Evolutionary conservation across 768 basidiomycete genomes (phyloP).

Genomic region (Candolleomyces aberdarensis): DNA sequence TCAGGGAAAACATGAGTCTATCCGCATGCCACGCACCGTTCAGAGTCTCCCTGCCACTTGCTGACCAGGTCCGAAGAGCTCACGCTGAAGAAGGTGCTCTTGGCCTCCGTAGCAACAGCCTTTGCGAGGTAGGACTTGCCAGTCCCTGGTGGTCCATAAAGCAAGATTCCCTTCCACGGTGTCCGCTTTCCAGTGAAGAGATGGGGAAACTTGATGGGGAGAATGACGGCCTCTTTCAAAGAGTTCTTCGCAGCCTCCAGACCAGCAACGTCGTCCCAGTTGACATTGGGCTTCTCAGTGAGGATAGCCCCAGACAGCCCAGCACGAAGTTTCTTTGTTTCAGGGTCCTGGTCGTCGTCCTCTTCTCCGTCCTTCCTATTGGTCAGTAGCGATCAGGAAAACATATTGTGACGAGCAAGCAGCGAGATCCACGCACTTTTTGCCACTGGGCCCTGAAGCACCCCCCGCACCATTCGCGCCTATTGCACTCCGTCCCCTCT

Average conservation of each 20-base stretch:
- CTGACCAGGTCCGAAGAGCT: conserved; percentile 94
- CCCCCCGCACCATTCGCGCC: conserved; percentile 44
- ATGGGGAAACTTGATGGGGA: conserved; percentile 99
- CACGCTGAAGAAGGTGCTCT: conserved; percentile 98
- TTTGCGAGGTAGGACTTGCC: conserved; percentile 97
- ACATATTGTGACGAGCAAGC: neutral
- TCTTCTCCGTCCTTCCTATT: conserved; percentile 41
- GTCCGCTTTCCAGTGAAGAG: conserved; percentile 98
- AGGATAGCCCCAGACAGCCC: conserved; percentile 87
- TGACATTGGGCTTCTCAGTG: conserved; percentile 90
- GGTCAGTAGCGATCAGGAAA: conserved; percentile 1
- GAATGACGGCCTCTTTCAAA: conserved; percentile 95
- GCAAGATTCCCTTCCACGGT: conserved; percentile 92
- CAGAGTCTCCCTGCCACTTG: conserved; percentile 99
- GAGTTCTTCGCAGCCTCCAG: conserved; percentile 93
- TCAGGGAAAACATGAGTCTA: neutral
- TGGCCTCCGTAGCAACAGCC: conserved; percentile 98
- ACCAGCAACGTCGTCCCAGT: conserved; percentile 99
- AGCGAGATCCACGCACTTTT: conserved; percentile 36
- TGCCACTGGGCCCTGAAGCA: conserved; percentile 38
- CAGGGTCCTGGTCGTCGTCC: conserved; percentile 83
- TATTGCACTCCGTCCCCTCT: conserved; percentile 46
- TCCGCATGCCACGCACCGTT: conserved; percentile 57
- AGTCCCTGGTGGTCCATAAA: conserved; percentile 97
- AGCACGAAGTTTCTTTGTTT: conserved; percentile 94